Conservation (phyloP, 2,329 filamentous ascomycete species). For the Furcasterigmium sp. region DNA sequence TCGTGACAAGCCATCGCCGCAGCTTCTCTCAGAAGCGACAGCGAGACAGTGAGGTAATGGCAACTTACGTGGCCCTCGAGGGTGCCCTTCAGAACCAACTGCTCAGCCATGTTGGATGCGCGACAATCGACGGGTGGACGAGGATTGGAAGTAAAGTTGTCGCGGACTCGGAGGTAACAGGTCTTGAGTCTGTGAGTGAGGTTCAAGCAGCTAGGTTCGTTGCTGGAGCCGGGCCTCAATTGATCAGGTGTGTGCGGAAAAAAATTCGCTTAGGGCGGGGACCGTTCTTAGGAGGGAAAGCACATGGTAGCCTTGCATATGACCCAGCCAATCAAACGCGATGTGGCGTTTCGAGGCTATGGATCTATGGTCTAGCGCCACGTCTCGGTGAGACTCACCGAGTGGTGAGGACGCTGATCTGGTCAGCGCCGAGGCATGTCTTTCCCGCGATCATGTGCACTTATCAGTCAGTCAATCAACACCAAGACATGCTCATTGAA, state of each 20-base stretch:
- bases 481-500: too few species aligned
- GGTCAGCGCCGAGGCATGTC: too few species aligned
- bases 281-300: background rate
- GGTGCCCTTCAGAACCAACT: constrained; percentile 93
- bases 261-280: constrained; percentile 1
- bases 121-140: constrained; percentile 32
- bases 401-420: too few species aligned
- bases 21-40: constrained; percentile 6
- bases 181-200: background rate
- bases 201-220: background rate
- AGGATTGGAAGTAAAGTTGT: constrained; percentile 23
- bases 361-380: too few species aligned
- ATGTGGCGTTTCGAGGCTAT: background rate
- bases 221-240: background rate
- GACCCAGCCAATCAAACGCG: background rate
- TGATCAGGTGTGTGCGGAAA: constrained; percentile 1
- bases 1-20: constrained; percentile 16
- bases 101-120: constrained; percentile 71
- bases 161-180: constrained; percentile 19
- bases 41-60: constrained; percentile 14
- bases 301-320: background rate
- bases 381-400: too few species aligned
- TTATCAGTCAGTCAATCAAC: too few species aligned
- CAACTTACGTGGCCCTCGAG: constrained; percentile 87
- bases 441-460: too few species aligned